phyloP scores from a whole-genome alignment of 768 basidiomycete genomes.

The Termitomyces sp. region DNA sequence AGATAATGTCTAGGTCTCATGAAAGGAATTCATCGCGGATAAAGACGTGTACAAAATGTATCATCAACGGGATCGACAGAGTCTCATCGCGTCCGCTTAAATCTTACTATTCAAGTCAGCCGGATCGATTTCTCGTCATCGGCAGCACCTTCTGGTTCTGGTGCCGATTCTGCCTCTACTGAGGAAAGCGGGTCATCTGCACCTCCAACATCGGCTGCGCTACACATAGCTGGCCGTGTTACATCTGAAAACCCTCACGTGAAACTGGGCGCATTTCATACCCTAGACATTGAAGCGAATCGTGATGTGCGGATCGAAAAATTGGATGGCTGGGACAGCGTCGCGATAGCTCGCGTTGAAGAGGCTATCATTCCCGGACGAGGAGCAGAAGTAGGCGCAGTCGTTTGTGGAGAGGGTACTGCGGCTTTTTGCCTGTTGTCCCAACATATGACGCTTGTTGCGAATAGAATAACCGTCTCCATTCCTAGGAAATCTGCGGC shows the following conservation, averaged over 20 bases:
- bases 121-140: constrained; percentile 80
- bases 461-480: constrained; percentile 82
- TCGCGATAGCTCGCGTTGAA: constrained; percentile 74
- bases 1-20: neutral
- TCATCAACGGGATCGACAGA: constrained; percentile 93
- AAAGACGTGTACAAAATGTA: constrained; percentile 80
- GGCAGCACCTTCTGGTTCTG: constrained; percentile 41
- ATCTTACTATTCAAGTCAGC: constrained; percentile 77
- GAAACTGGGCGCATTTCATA: constrained; percentile 90
- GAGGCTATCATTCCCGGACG: constrained; percentile 91
- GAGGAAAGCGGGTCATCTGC: constrained; percentile 31
- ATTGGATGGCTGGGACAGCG: constrained; percentile 84
- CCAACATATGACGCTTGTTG: constrained; percentile 92
- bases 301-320: constrained; percentile 90
- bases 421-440: constrained; percentile 94
- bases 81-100: constrained; percentile 80
- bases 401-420: constrained; percentile 93
- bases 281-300: constrained; percentile 88
- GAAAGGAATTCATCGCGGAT: neutral
- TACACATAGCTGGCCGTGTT: constrained; percentile 87
- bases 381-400: constrained; percentile 93
- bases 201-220: constrained; percentile 40
- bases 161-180: constrained; percentile 28
- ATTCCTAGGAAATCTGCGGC: constrained; percentile 91
- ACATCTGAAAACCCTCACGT: constrained; percentile 84